Evolutionary conservation across 1,284 basidiomycete species (phyloP).

Genomic region (Volvariella surrecta): DNA sequence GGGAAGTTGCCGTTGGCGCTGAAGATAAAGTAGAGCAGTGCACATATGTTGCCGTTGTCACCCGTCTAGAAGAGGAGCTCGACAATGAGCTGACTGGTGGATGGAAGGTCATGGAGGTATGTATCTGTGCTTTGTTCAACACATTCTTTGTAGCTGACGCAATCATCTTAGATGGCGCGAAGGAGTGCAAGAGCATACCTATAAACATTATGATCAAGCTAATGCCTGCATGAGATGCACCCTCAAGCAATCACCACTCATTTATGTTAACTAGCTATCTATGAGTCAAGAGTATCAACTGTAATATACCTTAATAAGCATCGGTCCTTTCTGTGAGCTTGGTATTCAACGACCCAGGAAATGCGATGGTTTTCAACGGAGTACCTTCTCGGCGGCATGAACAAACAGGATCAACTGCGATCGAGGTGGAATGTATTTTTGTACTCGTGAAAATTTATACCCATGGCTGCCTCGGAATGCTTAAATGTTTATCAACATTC

Average conservation of each 20-base stretch:
- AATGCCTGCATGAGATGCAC: slow-evolving; percentile 7
- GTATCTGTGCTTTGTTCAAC: slow-evolving; percentile 16
- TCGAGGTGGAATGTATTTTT: too few species aligned
- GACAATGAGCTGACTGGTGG: slow-evolving; percentile 92
- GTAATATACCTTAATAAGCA: too few species aligned
- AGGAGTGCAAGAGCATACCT: slow-evolving; percentile 42
- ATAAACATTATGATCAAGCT: slow-evolving; percentile 20
- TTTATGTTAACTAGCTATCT: background rate
- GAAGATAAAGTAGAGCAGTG: slow-evolving; percentile 91
- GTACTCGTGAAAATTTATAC: too few species aligned
- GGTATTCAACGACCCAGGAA: too few species aligned
- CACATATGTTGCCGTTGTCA: slow-evolving; percentile 88
- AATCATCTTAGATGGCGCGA: slow-evolving; percentile 33
- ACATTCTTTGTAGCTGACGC: slow-evolving; percentile 4
- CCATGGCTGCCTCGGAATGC: too few species aligned
- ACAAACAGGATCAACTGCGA: too few species aligned
- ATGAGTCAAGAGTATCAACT: too few species aligned
- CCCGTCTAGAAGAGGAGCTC: slow-evolving; percentile 79
- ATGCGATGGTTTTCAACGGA: too few species aligned
- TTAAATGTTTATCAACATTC: too few species aligned
- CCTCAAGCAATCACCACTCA: slow-evolving; percentile 10
- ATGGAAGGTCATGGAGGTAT: slow-evolving; percentile 96
- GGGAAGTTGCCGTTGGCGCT: slow-evolving; percentile 80
- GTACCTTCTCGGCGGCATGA: too few species aligned
- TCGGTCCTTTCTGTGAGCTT: too few species aligned